phyloP scores from a whole-genome alignment of 1,284 basidiomycete genomes.

The Phylloporus sp. region DNA sequence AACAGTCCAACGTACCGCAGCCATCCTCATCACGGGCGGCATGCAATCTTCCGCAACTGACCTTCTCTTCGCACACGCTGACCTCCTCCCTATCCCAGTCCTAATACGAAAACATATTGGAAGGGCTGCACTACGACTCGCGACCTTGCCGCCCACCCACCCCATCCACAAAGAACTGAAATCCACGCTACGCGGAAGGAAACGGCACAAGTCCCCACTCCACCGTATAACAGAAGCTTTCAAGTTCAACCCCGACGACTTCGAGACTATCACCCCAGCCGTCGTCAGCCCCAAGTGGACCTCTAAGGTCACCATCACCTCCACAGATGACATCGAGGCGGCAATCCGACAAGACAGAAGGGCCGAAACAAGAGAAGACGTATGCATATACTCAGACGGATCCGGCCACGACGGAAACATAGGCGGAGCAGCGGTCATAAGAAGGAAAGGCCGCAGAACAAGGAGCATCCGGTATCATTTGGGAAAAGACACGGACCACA shows the following conservation, averaged over 20 bases:
- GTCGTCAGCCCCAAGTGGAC: too few species aligned
- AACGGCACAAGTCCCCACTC: background rate
- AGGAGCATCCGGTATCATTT: too few species aligned
- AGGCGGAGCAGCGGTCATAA: too few species aligned
- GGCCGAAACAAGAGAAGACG: too few species aligned
- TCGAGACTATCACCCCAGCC: too few species aligned
- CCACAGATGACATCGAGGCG: background rate
- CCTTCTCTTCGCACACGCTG: background rate
- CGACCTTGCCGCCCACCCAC: background rate
- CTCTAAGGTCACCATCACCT: background rate
- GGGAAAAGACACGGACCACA: too few species aligned
- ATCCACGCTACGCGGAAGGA: too few species aligned
- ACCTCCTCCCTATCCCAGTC: background rate
- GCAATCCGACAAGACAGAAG: too few species aligned
- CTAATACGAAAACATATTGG: background rate
- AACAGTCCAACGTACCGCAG: slow-evolving; percentile 38
- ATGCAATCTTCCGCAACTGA: slow-evolving; percentile 7
- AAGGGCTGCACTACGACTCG: background rate
- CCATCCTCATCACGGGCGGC: background rate
- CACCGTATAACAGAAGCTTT: background rate
- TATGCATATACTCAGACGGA: background rate
- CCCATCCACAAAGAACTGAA: too few species aligned
- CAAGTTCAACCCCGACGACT: background rate
- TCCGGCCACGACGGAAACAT: background rate
- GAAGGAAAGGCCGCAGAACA: too few species aligned